Evolutionary conservation across 768 basidiomycete genomes (phyloP), one percentile per base, ranked within the genome.

Genomic region (Hydnomerulius pinastri): DNA sequence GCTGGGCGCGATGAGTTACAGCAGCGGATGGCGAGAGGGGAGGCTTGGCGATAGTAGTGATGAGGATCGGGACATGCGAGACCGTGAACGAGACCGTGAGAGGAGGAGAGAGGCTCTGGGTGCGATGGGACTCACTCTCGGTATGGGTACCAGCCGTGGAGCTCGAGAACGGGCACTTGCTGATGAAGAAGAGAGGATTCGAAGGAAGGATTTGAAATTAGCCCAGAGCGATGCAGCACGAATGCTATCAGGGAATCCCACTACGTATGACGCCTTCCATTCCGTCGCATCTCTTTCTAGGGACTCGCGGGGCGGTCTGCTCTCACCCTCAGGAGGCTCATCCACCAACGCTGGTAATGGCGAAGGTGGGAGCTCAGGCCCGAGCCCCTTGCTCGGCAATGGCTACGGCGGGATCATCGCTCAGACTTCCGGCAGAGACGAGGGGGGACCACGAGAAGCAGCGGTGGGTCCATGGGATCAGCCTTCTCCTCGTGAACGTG

Each of bases 221-320:
- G 36, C 41, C 37, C 69, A 79, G 21, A 69, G 68, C 2, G 67
- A 68, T 39, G 68, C 63, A 36, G 71, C 73, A 18, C 61, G 67
- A 17, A 58, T 79, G 46, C 58, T 77, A 7, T 65, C 73, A 43
- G 69, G 68, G 42, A 71, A 72, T 56, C 62, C 78, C 2, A 72
- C 74, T 20, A 79, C 86, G 1, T 92, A 81, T 62, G 90, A 93
- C 60, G 86, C 89, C 2, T 93, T 92, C 73, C 85, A 91, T 63
- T 81, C 84, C 1, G 78, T 85, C 1, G 74, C 73, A 1, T 15
- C 62, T 7, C 23, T 62, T 21, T 56, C 67, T 13, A 60, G 69
- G 56, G 66, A 54, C 35, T 35, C 53, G 23, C 67, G 67, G n/a
- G 35, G 53, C 11, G 52, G 52, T 24, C 39, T 65, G 46, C 54